phyloP scores from a whole-genome alignment of 73 alveolate species.

The Uronychia binucleata region DNA sequence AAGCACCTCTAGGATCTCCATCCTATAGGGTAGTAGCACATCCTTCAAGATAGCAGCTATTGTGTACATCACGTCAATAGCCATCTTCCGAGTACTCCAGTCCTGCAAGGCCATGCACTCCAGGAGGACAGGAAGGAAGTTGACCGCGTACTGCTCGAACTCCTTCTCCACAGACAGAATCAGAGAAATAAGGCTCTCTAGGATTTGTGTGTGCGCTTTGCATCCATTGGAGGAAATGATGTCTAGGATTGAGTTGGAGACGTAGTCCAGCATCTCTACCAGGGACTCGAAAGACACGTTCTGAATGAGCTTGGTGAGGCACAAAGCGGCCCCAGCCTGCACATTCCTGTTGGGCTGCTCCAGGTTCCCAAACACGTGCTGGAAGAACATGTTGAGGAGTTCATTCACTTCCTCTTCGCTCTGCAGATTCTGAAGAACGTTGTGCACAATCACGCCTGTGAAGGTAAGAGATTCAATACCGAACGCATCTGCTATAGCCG shows the following conservation, averaged over 20 bases:
- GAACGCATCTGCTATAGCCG: slow-evolving; percentile 42
- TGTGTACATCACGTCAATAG: slow-evolving; percentile 90
- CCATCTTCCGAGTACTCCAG: slow-evolving; percentile 87
- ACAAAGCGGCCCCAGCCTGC: slow-evolving; percentile 80
- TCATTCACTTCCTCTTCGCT: slow-evolving; percentile 40
- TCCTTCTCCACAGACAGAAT: slow-evolving; percentile 87
- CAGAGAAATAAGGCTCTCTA: slow-evolving; percentile 82
- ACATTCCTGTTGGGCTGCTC: slow-evolving; percentile 36
- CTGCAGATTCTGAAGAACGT: slow-evolving; percentile 55
- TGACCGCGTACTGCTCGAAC: slow-evolving; percentile 82
- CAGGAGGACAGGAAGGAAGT: slow-evolving; percentile 78
- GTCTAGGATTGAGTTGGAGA: slow-evolving; percentile 64
- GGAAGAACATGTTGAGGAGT: slow-evolving; percentile 40
- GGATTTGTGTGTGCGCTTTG: slow-evolving; percentile 78
- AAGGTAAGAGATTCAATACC: slow-evolving; percentile 11
- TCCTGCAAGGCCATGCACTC: slow-evolving; percentile 86
- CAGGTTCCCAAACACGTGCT: slow-evolving; percentile 45
- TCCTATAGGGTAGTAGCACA: slow-evolving; percentile 73
- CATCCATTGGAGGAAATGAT: slow-evolving; percentile 36
- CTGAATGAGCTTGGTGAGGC: slow-evolving; percentile 89
- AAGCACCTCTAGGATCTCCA: slow-evolving; percentile 82
- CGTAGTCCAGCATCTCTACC: slow-evolving; percentile 48
- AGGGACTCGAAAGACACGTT: slow-evolving; percentile 86
- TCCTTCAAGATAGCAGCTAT: slow-evolving; percentile 87
- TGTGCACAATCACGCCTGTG: slow-evolving; percentile 37